Base-by-base conservation (phyloP, 805 yeast genomes). In the Ogataea populi-albae region DNA sequence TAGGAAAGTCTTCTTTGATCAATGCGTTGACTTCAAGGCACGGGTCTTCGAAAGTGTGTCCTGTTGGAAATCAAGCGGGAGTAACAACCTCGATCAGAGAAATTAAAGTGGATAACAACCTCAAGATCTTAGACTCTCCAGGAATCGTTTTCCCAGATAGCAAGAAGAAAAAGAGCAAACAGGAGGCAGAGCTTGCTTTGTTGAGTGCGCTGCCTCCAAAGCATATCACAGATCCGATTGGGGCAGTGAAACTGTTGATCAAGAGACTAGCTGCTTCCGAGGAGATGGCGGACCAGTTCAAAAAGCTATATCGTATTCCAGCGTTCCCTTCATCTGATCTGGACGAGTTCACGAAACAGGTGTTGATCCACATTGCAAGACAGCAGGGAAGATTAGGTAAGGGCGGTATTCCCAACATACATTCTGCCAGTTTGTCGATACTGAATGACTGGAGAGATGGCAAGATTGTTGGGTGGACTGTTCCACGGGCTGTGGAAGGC, bases 401-500 rank as follows among this genome's bases (percentile, higher is more conserved):
- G 55, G 96, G 96, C 27, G 98, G 98, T 56, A 64, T 93, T 40
- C 96, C 98, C 38, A 88, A 93, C 59, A 61, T 93, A 45, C 82
- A 78, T 40, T 73, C 89, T 46, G 95, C 98, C 6, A 96, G 94
- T 23, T 60, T 75, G 52, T 71, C 84, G 23, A 82, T 93, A 9
- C 69, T 93, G 55, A 86, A 77, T 52, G 98, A 93, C 64, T 93
- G 98, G 98, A 79, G 96, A 65, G 97, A 89, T 61, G 98, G 98
- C 40, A 78, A 93, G 58, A 79, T 93, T 52, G 64, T 81, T 37
- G 95, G 97, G 31, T 93, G 96, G 96, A 78, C 86, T 3, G 64
- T 80, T 50, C 95, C 96, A 33, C 81, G 42, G 41, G 46, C 49
- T 32, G 59, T 49, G 41, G 65, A 52, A 12, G 46, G 31, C 8